Evolutionary conservation across 129 eudicot genomes (phyloP).

Genomic region (Lactuca sativa): DNA sequence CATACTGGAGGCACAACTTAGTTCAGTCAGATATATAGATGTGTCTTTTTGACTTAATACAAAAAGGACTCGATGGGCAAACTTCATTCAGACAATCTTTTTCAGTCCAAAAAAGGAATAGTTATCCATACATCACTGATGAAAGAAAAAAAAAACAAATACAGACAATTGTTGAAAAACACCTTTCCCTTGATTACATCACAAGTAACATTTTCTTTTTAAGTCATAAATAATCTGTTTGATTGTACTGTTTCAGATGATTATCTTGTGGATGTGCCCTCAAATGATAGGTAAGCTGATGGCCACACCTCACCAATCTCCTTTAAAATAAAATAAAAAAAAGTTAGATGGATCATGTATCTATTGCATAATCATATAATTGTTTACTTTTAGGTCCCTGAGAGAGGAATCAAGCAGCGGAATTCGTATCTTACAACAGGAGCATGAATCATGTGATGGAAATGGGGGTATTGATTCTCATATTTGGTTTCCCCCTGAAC

Average conservation of each 20-base stretch:
- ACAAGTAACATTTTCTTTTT: neutral
- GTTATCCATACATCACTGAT: too few relatives aligned
- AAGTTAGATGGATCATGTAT: conserved; percentile 16
- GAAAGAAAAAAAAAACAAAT: too few relatives aligned
- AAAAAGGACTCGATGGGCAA: neutral
- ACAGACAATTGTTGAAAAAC: too few relatives aligned
- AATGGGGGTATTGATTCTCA: conserved; percentile 46
- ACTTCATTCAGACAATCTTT: too few relatives aligned
- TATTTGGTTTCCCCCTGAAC: conserved; percentile 86
- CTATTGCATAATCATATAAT: neutral
- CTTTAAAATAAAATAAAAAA: conserved; percentile 7
- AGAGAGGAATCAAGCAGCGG: conserved; percentile 40
- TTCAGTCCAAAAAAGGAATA: neutral
- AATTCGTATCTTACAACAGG: conserved; percentile 14
- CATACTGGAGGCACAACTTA: neutral
- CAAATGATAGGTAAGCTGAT: conserved; percentile 45
- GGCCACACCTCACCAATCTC: conserved; percentile 7
- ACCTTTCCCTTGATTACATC: too few relatives aligned
- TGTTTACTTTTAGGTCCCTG: conserved; percentile 29
- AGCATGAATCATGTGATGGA: conserved; percentile 20
- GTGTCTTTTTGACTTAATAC: neutral
- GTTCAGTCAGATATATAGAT: neutral
- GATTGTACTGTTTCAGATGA: conserved; percentile 57
- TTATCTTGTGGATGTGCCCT: conserved; percentile 48
- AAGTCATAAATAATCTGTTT: neutral